Conservation (phyloP, 768 basidiomycete species). For the Rhodosporidiobolus odoratus region DNA sequence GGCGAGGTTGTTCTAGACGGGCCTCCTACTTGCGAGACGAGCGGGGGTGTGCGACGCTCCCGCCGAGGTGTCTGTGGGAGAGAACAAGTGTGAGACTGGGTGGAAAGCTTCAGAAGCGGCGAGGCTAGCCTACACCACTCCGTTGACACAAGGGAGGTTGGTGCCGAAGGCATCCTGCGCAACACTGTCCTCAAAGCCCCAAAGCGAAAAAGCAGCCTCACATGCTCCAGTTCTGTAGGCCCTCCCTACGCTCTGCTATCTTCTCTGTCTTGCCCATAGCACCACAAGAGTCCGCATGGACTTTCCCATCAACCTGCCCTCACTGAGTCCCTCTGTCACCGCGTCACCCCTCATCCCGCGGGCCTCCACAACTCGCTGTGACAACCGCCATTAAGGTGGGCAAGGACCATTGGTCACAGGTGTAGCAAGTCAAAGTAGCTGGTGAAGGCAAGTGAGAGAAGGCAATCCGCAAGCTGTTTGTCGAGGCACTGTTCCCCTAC, state of each 20-base stretch:
- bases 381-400: not conserved
- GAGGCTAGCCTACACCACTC: too few species aligned
- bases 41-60: too few species aligned
- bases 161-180: not conserved
- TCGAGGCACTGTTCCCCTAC: not conserved
- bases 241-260: not conserved
- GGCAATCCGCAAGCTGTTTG: not conserved
- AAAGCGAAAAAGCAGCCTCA: not conserved
- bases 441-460: not conserved
- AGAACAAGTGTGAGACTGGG: too few species aligned
- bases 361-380: conserved; percentile 4
- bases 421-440: conserved; percentile 4
- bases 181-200: not conserved
- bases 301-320: not conserved
- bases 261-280: too few species aligned
- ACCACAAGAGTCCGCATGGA: too few species aligned
- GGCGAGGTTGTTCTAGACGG: too few species aligned
- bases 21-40: too few species aligned
- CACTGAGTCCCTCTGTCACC: not conserved
- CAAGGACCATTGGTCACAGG: not conserved
- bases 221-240: not conserved
- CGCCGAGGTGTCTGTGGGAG: too few species aligned
- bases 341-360: not conserved
- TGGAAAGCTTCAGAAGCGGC: too few species aligned
- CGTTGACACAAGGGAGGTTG: too few species aligned